These are phyloP conservation scores for Pelargonium hybrid DNA, from an alignment of 441 rosid genomes.

Conservation along the genomic window DNA sequence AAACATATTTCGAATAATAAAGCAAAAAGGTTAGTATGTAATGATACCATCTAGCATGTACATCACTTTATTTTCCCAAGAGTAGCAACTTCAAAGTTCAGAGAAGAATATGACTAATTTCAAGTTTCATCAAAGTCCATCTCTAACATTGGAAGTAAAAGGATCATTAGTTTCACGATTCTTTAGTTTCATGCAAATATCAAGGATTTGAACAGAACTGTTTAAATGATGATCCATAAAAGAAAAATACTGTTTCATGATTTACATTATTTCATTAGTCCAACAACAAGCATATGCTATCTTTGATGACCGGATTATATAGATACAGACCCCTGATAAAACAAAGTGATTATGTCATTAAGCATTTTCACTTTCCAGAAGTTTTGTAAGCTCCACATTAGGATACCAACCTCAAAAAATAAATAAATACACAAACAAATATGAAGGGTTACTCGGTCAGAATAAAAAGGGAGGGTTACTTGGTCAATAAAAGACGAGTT, in stretches of 20 bases:
- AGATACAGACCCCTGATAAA: neutral
- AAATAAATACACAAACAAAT: no score
- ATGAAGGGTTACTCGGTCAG: no score
- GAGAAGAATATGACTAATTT: no score
- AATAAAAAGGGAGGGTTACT: neutral
- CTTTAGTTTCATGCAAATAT: neutral
- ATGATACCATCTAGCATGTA: neutral
- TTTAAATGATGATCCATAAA: no score
- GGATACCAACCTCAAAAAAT: neutral
- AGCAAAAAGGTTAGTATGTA: neutral
- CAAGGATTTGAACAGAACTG: neutral
- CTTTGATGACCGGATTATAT: neutral
- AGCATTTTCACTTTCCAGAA: neutral
- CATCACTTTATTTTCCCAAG: neutral
- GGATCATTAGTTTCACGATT: neutral
- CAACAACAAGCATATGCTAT: no score
- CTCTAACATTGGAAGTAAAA: neutral
- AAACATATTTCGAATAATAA: neutral
- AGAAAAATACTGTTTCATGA: neutral
- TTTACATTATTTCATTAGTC: neutral
- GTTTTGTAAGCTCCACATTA: neutral
- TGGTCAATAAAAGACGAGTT: neutral
- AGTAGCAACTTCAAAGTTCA: no score
- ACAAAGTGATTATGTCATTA: neutral
- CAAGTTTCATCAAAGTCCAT: neutral